A percentile compares a stretch with the other conserved stretches of the same genome.
These are phyloP conservation scores for Cicer bijugum DNA, from an alignment of 306 rosid genomes.

Conservation along the genomic window DNA sequence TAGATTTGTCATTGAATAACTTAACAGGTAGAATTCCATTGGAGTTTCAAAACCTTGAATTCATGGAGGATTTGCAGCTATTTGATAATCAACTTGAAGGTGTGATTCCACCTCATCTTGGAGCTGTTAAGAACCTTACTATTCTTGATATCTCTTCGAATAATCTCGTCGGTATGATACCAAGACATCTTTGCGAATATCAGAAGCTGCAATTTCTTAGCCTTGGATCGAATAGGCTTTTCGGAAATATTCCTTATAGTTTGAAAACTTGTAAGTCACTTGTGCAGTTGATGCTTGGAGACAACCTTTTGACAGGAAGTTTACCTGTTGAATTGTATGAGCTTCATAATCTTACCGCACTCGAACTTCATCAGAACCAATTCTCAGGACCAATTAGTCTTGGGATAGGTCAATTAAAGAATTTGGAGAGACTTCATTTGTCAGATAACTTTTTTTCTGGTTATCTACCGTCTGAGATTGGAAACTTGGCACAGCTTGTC, in stretches of 20 bases:
- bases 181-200: constrained; percentile 62
- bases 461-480: constrained; percentile 65
- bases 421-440: constrained; percentile 69
- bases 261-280: constrained; percentile 71
- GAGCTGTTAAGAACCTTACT: constrained; percentile 57
- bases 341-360: constrained; percentile 72
- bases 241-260: constrained; percentile 71
- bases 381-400: constrained; percentile 63
- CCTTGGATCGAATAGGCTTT: constrained; percentile 71
- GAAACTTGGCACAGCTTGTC: constrained; percentile 60
- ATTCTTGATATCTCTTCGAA: constrained; percentile 71
- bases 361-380: constrained; percentile 62
- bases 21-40: constrained; percentile 71
- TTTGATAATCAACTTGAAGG: constrained; percentile 77
- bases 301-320: constrained; percentile 64
- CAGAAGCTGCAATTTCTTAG: constrained; percentile 65
- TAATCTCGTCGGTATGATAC: constrained; percentile 68
- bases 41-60: constrained; percentile 67
- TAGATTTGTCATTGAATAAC: constrained; percentile 69
- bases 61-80: constrained; percentile 68
- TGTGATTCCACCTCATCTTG: constrained; percentile 70
- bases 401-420: constrained; percentile 57
- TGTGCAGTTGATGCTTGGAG: constrained; percentile 76
- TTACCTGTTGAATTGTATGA: constrained; percentile 62
- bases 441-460: constrained; percentile 66